phyloP scores from a whole-genome alignment of 805 yeast genomes.

The Wickerhamiella lipophila region DNA sequence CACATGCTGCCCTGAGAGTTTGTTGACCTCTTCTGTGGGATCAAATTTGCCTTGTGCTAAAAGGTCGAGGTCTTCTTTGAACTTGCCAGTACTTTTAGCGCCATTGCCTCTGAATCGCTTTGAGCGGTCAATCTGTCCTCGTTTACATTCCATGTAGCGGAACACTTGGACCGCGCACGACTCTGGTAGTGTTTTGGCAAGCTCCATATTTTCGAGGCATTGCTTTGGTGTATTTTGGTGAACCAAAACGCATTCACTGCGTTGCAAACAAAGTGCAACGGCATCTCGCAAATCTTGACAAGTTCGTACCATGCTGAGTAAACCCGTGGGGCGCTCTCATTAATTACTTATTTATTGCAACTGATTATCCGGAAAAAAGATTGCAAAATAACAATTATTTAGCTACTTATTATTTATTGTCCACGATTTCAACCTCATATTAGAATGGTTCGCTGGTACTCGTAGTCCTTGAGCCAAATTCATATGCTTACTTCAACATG shows the following conservation, averaged over 20 bases:
- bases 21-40: conserved; percentile 65
- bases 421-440: too few species aligned
- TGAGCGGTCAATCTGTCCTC: conserved; percentile 78
- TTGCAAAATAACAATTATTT: background rate
- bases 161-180: conserved; percentile 73
- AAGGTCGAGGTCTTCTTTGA: conserved; percentile 74
- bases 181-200: conserved; percentile 69
- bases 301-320: conserved; percentile 33
- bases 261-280: conserved; percentile 88
- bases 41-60: conserved; percentile 71
- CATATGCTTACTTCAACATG: background rate
- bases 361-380: background rate
- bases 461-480: too few species aligned
- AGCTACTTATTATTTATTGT: background rate
- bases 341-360: too few species aligned
- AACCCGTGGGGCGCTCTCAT: too few species aligned
- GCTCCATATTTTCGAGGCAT: conserved; percentile 69
- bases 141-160: conserved; percentile 79
- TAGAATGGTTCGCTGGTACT: too few species aligned
- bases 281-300: conserved; percentile 90
- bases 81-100: conserved; percentile 81
- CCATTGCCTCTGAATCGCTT: conserved; percentile 91
- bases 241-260: conserved; percentile 90
- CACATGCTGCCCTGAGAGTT: conserved; percentile 30
- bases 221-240: conserved; percentile 82